Evolutionary conservation across 202 grass and related monocot genomes (phyloP).

Genomic region (Digitaria exilis): DNA sequence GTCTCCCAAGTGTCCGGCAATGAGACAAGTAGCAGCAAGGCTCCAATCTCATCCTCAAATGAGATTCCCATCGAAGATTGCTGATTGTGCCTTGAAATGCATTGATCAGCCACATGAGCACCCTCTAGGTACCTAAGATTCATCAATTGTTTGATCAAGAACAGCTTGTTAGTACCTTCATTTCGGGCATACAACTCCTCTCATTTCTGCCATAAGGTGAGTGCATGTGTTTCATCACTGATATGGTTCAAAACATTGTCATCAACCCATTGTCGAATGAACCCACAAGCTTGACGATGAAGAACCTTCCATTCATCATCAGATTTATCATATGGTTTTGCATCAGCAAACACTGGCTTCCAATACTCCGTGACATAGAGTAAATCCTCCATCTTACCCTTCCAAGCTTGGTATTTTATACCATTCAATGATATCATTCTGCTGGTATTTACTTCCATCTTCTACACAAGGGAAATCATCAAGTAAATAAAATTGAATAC

Average conservation of each 20-base stretch:
- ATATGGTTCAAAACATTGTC: no score
- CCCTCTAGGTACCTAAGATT: neutral
- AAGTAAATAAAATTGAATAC: neutral
- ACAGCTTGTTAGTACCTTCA: conserved; percentile 11
- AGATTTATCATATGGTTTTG: neutral
- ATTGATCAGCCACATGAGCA: neutral
- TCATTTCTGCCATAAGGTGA: neutral
- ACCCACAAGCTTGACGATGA: neutral
- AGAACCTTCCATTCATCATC: neutral
- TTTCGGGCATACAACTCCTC: conserved; percentile 14
- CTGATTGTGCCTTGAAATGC: neutral
- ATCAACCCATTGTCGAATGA: no score
- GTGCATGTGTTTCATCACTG: no score
- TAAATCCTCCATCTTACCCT: neutral
- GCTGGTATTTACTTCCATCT: neutral
- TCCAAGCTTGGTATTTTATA: conserved; percentile 15
- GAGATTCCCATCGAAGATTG: neutral
- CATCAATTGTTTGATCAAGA: neutral
- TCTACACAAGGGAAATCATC: neutral
- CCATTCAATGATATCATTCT: neutral
- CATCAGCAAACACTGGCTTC: neutral
- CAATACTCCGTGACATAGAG: neutral
- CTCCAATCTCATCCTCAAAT: neutral
- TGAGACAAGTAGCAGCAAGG: conserved; percentile 12
- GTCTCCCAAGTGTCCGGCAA: neutral